Percentiles rank a stretch among this genome's conserved stretches.
Evolutionary conservation across 768 basidiomycete species (phyloP).

Genomic region (Crucibulum laeve): DNA sequence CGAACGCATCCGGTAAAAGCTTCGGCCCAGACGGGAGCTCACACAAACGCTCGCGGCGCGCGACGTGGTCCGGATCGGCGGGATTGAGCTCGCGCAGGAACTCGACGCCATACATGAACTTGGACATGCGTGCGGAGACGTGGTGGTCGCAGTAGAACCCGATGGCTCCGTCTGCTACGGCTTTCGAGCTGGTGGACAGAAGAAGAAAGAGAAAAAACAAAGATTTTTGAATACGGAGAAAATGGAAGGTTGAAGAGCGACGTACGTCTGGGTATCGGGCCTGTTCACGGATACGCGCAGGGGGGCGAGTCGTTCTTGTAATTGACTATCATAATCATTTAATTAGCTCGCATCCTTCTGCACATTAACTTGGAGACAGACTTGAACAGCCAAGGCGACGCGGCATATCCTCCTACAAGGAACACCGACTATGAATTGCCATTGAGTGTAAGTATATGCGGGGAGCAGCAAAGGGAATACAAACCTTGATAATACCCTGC

Average conservation of each 20-base stretch:
- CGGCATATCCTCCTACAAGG: slow-evolving; percentile 80
- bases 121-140: slow-evolving; percentile 77
- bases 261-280: slow-evolving; percentile 77
- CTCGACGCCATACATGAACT: slow-evolving; percentile 81
- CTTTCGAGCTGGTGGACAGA: slow-evolving; percentile 61
- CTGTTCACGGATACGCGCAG: slow-evolving; percentile 60
- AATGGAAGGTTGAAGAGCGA: slow-evolving; percentile 5
- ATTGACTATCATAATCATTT: slow-evolving; percentile 37
- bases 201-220: neutral
- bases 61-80: slow-evolving; percentile 60
- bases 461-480: slow-evolving; percentile 5
- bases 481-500: slow-evolving; percentile 60
- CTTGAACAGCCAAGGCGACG: slow-evolving; percentile 74
- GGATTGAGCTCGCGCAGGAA: slow-evolving; percentile 66
- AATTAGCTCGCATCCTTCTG: no score
- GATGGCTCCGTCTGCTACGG: slow-evolving; percentile 79
- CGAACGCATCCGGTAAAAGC: slow-evolving; percentile 78
- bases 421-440: slow-evolving; percentile 59
- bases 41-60: slow-evolving; percentile 60
- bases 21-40: slow-evolving; percentile 76
- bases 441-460: neutral
- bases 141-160: slow-evolving; percentile 85
- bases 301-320: slow-evolving; percentile 62
- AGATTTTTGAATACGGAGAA: neutral
- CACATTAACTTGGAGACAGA: slow-evolving; percentile 15